These are phyloP conservation scores for Solanum bulbocastanum DNA, from an alignment of 257 asterid genomes.

Conservation along the genomic window DNA sequence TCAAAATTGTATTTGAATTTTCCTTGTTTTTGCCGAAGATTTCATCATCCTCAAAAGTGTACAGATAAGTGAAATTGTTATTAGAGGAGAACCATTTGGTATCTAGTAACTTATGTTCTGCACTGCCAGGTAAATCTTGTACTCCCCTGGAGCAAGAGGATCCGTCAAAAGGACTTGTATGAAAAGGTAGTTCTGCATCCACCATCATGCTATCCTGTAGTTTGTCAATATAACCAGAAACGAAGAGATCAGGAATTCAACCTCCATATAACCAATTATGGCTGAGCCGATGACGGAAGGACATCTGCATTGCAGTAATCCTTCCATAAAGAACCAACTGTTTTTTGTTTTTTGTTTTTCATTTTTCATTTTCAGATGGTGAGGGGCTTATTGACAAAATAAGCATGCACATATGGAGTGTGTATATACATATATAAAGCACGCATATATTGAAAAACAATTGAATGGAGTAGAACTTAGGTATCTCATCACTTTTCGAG, in stretches of 20 bases:
- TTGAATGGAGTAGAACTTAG: not conserved
- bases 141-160: not conserved
- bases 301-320: not conserved
- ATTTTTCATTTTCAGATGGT: not conserved
- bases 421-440: not conserved
- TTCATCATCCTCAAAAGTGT: not conserved
- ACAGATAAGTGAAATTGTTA: not conserved
- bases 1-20: not conserved
- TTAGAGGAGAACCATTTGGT: not conserved
- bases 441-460: not conserved
- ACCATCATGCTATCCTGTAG: not conserved
- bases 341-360: not conserved
- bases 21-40: not conserved
- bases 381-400: not conserved
- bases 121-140: not conserved
- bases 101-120: not conserved
- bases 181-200: not conserved
- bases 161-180: not conserved
- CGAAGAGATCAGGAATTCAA: not conserved
- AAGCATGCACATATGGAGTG: not conserved
- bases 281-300: not conserved
- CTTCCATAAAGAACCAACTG: not conserved
- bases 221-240: not conserved
- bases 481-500: not conserved
- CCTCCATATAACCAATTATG: not conserved